phyloP scores from a whole-genome alignment of 495 filamentous ascomycete genomes.

The Lindgomyces ingoldianus region DNA sequence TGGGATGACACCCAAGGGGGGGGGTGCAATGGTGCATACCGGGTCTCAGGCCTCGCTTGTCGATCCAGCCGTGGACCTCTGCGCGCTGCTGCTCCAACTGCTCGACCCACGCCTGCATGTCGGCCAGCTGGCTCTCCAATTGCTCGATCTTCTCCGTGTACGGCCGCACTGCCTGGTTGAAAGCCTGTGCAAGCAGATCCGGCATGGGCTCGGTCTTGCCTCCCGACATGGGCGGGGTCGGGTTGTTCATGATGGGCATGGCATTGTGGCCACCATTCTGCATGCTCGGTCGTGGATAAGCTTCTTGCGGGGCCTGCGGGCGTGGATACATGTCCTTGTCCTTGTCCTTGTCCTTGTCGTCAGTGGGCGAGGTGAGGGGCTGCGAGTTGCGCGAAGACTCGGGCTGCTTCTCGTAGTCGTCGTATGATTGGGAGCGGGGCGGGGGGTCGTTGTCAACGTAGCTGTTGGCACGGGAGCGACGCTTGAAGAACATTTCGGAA shows the following conservation, averaged over 20 bases:
- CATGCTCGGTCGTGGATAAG: conserved; percentile 2
- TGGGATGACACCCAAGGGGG: background rate
- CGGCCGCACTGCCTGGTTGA: conserved; percentile 53
- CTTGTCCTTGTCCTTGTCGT: conserved; percentile 22
- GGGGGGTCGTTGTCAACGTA: conserved; percentile 36
- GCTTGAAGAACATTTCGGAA: conserved; percentile 39
- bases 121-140: conserved; percentile 49
- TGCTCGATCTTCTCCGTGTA: conserved; percentile 52
- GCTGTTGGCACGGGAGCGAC: conserved; percentile 34
- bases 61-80: conserved; percentile 55
- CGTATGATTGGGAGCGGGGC: conserved; percentile 28
- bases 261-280: conserved; percentile 25
- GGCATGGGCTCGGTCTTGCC: conserved; percentile 45
- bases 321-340: conserved; percentile 31
- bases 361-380: conserved; percentile 8
- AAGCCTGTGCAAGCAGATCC: conserved; percentile 52
- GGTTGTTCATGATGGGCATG: conserved; percentile 22
- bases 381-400: conserved; percentile 28
- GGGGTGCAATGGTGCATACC: conserved; percentile 42
- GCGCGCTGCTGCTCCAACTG: conserved; percentile 50
- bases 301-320: conserved; percentile 28
- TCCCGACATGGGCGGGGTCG: conserved; percentile 18
- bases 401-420: conserved; percentile 36
- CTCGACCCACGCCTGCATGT: conserved; percentile 48
- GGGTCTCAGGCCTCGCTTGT: conserved; percentile 54